These are phyloP conservation scores for Corylus heterophylla DNA, from an alignment of 306 rosid genomes.

Conservation along the genomic window DNA sequence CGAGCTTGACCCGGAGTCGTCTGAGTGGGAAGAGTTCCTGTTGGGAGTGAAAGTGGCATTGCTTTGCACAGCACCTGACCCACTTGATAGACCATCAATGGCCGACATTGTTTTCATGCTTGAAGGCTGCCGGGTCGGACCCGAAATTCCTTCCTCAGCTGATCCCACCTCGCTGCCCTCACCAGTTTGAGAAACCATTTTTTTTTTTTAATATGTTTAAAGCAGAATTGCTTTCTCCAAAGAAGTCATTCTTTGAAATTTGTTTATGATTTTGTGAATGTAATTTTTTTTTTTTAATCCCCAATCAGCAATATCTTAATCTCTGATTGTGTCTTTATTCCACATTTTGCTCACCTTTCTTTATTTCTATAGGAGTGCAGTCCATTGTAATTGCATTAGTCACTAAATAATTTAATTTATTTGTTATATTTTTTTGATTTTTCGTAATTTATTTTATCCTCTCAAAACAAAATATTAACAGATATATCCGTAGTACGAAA, in stretches of 20 bases:
- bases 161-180: constrained; percentile 81
- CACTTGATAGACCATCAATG: constrained; percentile 79
- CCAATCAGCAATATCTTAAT: not conserved
- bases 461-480: no score
- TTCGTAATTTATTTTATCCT: no score
- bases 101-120: constrained; percentile 87
- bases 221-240: not conserved
- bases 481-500: no score
- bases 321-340: not conserved
- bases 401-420: no score
- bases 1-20: constrained; percentile 80
- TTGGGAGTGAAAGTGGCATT: constrained; percentile 79
- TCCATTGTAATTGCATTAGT: no score
- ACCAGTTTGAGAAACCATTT: constrained; percentile 41
- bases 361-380: constrained; percentile 23
- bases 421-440: no score
- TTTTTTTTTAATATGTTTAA: not conserved
- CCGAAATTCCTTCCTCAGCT: constrained; percentile 81
- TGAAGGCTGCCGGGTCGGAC: constrained; percentile 84
- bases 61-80: constrained; percentile 83
- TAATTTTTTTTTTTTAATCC: not conserved
- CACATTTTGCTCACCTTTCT: constrained; percentile 18
- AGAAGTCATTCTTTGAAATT: constrained; percentile 13
- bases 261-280: constrained; percentile 10
- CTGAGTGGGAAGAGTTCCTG: constrained; percentile 89